phyloP scores from a whole-genome alignment of 192 early-diverging fungal species.

The Coemansia sp. region DNA sequence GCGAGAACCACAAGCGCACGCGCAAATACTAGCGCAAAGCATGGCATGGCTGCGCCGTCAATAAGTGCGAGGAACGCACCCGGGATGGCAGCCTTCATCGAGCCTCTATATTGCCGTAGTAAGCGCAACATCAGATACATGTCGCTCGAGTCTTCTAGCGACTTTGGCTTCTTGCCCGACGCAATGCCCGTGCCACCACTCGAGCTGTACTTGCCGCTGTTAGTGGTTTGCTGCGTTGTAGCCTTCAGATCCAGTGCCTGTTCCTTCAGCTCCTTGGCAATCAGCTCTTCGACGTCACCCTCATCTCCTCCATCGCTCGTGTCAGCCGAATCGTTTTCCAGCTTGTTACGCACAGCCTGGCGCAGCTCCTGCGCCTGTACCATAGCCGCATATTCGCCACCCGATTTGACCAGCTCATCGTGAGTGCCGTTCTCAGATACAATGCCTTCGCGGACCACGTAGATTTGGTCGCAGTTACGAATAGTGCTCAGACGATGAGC shows the following conservation, averaged over 20 bases:
- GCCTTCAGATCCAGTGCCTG: slow-evolving; percentile 45
- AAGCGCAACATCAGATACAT: slow-evolving; percentile 28
- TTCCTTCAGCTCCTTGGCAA: slow-evolving; percentile 45
- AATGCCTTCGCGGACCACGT: slow-evolving; percentile 74
- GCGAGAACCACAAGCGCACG: slow-evolving; percentile 34
- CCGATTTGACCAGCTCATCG: slow-evolving; percentile 65
- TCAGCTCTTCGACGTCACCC: slow-evolving; percentile 50
- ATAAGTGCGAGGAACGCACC: slow-evolving; percentile 36
- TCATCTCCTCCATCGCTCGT: slow-evolving; percentile 46
- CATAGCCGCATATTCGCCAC: slow-evolving; percentile 57
- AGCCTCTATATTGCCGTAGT: slow-evolving; percentile 27
- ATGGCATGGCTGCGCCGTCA: slow-evolving; percentile 74
- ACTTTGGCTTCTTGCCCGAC: slow-evolving; percentile 5
- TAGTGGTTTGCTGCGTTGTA: slow-evolving; percentile 27
- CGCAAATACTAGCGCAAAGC: slow-evolving; percentile 72
- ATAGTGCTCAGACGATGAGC: too few species aligned
- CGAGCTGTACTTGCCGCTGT: slow-evolving; percentile 14
- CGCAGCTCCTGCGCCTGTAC: slow-evolving; percentile 80
- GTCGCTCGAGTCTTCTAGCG: slow-evolving; percentile 31
- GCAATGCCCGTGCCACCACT: slow-evolving; percentile 3
- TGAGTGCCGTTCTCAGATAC: slow-evolving; percentile 79
- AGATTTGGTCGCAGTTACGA: slow-evolving; percentile 82
- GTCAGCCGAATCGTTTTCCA: slow-evolving; percentile 54
- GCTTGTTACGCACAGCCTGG: slow-evolving; percentile 58
- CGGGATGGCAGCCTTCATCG: slow-evolving; percentile 32